These are phyloP conservation scores for Colletotrichum horii DNA, from an alignment of 2,329 filamentous ascomycete species.

Conservation along the genomic window DNA sequence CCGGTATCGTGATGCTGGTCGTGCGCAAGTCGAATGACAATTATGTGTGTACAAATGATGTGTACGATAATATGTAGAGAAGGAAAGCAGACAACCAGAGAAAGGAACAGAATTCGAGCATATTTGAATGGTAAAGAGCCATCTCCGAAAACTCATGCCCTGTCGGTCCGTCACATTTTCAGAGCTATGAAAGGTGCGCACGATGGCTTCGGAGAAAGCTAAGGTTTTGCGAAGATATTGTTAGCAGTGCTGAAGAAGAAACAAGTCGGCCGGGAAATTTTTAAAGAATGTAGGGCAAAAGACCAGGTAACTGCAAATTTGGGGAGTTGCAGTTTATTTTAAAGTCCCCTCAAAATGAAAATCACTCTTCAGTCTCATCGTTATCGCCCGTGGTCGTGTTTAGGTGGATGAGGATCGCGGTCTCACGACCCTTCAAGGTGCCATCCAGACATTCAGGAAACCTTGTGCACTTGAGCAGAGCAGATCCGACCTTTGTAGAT, in stretches of 20 bases:
- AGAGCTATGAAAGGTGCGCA: not conserved
- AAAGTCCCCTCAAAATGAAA: not conserved
- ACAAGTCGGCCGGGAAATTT: accelerated
- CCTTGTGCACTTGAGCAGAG: not conserved
- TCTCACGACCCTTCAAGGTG: not conserved
- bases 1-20: accelerated
- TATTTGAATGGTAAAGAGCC: not conserved
- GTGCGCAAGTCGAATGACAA: not conserved
- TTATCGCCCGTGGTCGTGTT: not conserved
- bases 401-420: not conserved
- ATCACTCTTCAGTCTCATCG: not conserved
- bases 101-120: accelerated
- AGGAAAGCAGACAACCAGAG: not conserved
- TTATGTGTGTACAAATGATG: not conserved
- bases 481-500: not conserved
- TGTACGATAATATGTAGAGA: not conserved
- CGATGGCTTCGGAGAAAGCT: not conserved
- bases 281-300: accelerated
- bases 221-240: not conserved
- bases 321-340: not conserved
- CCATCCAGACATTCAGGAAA: not conserved
- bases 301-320: not conserved
- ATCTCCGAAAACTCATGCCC: not conserved
- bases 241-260: not conserved
- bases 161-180: not conserved